Evolutionary conservation across 2,329 filamentous ascomycete genomes (phyloP).

Genomic region (Lachnellula subtilissima): DNA sequence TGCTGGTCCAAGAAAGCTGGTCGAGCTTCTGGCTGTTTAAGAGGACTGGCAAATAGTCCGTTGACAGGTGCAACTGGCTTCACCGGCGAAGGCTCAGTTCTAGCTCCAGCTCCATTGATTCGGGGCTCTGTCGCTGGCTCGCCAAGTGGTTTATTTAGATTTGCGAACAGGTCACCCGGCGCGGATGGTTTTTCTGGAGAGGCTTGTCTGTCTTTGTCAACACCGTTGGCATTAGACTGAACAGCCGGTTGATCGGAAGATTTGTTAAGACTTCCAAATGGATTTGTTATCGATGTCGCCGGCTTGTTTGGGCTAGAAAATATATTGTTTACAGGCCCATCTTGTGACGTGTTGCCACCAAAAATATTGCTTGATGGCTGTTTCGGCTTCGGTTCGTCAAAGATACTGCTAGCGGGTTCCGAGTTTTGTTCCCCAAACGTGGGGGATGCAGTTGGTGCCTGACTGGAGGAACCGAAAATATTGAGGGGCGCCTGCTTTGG

Average conservation of each 20-base stretch:
- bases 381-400: background rate
- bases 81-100: background rate
- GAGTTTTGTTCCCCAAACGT: background rate
- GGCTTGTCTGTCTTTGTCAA: background rate
- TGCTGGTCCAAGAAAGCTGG: background rate
- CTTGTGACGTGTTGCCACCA: conserved; percentile 2
- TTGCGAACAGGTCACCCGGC: conserved; percentile 13
- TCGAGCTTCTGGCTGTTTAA: background rate
- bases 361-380: conserved; percentile 11
- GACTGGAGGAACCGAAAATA: background rate
- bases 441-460: background rate
- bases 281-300: background rate
- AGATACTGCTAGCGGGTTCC: background rate
- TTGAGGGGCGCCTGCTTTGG: background rate
- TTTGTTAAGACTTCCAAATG: conserved; percentile 12
- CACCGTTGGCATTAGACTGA: background rate
- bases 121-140: conserved; percentile 11
- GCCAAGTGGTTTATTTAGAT: conserved; percentile 20
- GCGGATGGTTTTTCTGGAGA: background rate
- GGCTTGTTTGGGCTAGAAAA: conserved; percentile 9
- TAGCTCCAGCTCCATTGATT: conserved; percentile 4
- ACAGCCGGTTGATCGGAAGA: background rate
- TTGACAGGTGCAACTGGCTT: background rate
- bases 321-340: conserved; percentile 3
- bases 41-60: background rate